phyloP scores from a whole-genome alignment of 441 rosid genomes.

The Adansonia madagascariensis region DNA sequence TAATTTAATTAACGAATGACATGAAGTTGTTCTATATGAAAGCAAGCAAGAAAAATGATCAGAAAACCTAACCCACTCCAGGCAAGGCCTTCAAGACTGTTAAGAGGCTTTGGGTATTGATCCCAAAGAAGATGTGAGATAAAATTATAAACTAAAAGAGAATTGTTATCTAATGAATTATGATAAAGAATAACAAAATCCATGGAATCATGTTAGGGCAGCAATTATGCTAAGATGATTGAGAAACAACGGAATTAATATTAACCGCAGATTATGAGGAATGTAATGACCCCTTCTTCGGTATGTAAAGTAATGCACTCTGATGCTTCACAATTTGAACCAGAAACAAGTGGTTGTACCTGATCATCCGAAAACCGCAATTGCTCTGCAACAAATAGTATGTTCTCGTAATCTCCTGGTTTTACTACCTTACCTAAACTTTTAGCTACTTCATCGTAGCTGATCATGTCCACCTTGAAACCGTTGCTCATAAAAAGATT shows the following conservation, averaged over 20 bases:
- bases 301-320: constrained; percentile 16
- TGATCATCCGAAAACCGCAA: constrained; percentile 84
- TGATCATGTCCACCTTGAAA: constrained; percentile 53
- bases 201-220: background rate
- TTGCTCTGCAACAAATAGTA: constrained; percentile 27
- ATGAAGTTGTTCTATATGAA: background rate
- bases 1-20: background rate
- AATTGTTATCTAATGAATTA: background rate
- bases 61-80: too few species aligned
- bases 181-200: background rate
- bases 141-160: background rate
- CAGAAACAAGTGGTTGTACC: constrained; percentile 45
- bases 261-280: background rate
- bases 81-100: too few species aligned
- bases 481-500: constrained; percentile 78
- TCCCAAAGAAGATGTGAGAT: background rate
- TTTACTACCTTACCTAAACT: constrained; percentile 59
- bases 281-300: constrained; percentile 7
- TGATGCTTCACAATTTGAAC: background rate
- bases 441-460: constrained; percentile 57
- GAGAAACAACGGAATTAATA: background rate
- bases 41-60: background rate
- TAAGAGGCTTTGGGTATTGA: background rate
- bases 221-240: background rate
- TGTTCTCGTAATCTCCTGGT: constrained; percentile 44